phyloP scores from a whole-genome alignment of 345 rosid species.

The Excoecaria agallocha region DNA sequence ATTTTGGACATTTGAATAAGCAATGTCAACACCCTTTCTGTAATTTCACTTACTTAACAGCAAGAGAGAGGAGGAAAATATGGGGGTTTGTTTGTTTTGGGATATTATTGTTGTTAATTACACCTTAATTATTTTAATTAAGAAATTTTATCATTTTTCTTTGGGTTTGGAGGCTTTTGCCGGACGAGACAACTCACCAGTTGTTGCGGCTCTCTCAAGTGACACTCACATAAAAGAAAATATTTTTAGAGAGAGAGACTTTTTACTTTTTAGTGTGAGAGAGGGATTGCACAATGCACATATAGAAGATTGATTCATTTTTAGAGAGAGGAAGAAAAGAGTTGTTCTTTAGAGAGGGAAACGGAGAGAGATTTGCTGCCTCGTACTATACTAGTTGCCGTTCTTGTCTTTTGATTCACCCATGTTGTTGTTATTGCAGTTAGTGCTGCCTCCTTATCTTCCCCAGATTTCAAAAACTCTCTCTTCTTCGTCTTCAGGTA shows the following conservation, averaged over 20 bases:
- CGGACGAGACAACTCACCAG: constrained; percentile 51
- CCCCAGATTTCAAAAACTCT: constrained; percentile 27
- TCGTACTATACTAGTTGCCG: neutral
- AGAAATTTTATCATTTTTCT: constrained; percentile 4
- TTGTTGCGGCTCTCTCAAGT: constrained; percentile 50
- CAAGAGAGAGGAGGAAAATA: neutral
- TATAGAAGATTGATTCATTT: constrained; percentile 1
- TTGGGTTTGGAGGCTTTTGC: constrained; percentile 24
- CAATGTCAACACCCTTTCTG: neutral
- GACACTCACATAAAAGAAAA: constrained; percentile 20
- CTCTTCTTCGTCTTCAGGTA: constrained; percentile 26
- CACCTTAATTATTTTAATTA: neutral
- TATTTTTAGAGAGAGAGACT: constrained; percentile 16
- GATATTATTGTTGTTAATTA: neutral
- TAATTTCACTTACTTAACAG: constrained; percentile 5
- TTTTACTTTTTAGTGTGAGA: constrained; percentile 21
- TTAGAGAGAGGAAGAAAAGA: constrained; percentile 10
- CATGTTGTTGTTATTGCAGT: constrained; percentile 14
- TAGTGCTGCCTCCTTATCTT: constrained; percentile 27
- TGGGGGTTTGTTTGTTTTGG: constrained; percentile 4
- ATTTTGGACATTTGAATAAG: neutral
- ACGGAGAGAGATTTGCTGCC: constrained; percentile 9
- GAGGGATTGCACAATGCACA: neutral
- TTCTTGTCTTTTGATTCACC: constrained; percentile 19
- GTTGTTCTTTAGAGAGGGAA: constrained; percentile 4